Conservation (phyloP, 225 moss, liverwort and hornwort genomes). For the Rhytidiadelphus loreus region DNA sequence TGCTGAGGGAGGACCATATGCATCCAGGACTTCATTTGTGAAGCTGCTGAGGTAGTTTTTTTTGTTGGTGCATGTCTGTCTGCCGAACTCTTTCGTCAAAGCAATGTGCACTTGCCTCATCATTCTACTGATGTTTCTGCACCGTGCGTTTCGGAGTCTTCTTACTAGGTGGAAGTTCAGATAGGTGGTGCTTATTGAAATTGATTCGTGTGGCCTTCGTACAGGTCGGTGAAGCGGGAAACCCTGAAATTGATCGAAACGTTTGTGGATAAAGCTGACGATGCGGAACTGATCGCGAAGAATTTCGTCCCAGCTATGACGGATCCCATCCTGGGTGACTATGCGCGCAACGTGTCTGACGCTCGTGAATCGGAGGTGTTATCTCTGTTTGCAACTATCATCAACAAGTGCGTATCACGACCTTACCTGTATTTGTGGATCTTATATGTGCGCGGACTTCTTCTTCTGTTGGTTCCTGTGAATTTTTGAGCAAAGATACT, state of each 20-base stretch:
- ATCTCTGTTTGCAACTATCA: constrained; percentile 94
- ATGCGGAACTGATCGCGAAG: constrained; percentile 84
- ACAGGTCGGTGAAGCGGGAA: constrained; percentile 92
- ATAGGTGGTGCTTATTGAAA: neutral
- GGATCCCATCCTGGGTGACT: constrained; percentile 97
- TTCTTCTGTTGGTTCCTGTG: neutral
- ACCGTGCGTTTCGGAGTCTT: too few relatives aligned
- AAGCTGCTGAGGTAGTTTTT: constrained; percentile 63
- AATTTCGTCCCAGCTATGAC: constrained; percentile 96
- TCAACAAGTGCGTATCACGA: constrained; percentile 63
- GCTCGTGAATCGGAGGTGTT: constrained; percentile 96
- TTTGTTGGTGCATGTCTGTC: neutral
- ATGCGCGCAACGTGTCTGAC: constrained; percentile 88
- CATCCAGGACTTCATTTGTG: constrained; percentile 82
- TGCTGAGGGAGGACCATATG: constrained; percentile 89
- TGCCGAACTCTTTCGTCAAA: neutral
- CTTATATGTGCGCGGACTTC: neutral
- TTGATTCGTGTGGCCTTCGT: neutral
- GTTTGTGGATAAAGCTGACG: constrained; percentile 97
- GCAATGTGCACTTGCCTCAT: neutral
- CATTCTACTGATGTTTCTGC: too few relatives aligned
- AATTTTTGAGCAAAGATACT: neutral
- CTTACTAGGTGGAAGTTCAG: neutral
- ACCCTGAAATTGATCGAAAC: constrained; percentile 89
- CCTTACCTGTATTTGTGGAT: neutral